phyloP scores from a whole-genome alignment of 2,329 filamentous ascomycete genomes.

The Apiospora arundinis region DNA sequence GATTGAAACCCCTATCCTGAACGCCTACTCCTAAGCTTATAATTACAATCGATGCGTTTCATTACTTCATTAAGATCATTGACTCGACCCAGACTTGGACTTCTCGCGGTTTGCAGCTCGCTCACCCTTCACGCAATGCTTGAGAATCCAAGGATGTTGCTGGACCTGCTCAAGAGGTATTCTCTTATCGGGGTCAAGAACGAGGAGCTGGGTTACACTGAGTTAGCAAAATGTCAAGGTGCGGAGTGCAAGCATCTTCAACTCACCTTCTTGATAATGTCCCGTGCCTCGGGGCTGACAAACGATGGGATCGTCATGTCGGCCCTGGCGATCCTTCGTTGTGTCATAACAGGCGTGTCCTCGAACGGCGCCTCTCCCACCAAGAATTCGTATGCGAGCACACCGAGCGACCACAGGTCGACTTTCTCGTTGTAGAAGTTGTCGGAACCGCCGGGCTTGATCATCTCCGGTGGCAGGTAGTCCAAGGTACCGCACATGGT shows the following conservation, averaged over 20 bases:
- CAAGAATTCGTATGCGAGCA: conserved; percentile 94
- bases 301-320: conserved; percentile 94
- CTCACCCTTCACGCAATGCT: conserved; percentile 81
- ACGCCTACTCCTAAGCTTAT: conserved; percentile 28
- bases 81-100: conserved; percentile 35
- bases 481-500: conserved; percentile 98
- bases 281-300: conserved; percentile 86
- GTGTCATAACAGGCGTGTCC: conserved; percentile 93
- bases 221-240: conserved; percentile 21
- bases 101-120: conserved; percentile 58
- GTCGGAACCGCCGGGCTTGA: conserved; percentile 78
- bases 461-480: conserved; percentile 98
- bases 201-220: conserved; percentile 69
- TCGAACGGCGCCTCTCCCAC: conserved; percentile 97
- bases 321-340: conserved; percentile 82
- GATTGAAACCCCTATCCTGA: conserved; percentile 1
- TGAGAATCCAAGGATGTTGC: conserved; percentile 93
- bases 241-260: background rate
- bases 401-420: conserved; percentile 93
- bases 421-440: conserved; percentile 96
- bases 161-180: conserved; percentile 89
- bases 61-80: conserved; percentile 30
- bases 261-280: conserved; percentile 88
- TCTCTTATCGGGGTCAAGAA: conserved; percentile 92
- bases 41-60: conserved; percentile 25